Evolutionary conservation across 2,329 filamentous ascomycete species (phyloP), one percentile per base, ranked within the genome.

Genomic region (Ceratocystiopsis brevicomis): DNA sequence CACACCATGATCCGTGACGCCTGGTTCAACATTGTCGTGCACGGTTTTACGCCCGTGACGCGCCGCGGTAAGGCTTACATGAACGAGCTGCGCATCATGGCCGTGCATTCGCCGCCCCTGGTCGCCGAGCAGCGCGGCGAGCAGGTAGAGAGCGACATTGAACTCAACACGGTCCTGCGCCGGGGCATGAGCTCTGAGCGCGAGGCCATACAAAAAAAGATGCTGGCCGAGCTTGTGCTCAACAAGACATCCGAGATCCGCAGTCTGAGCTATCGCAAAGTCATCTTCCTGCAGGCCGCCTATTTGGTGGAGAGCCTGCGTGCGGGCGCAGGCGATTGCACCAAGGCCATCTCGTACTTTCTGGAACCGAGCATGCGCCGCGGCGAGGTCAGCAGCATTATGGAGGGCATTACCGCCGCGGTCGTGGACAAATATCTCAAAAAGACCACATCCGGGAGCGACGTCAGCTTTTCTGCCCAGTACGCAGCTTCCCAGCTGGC

Each of bases 11-110:
- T 90, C 51, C 78, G 88, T 42, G 87, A 98, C 65, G 84, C 85
- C 6, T 99, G 90, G 90, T 96, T 95, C 63, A 99, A 98, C 54
- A 85, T 96, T 48, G 83, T 87, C 18, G 81, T 94, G 1, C 90
- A 98, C 57, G 90, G 87, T 5, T 93, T 96, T 56, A 79, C 78
- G 11, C 68, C 80, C 12, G 71, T 72, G 15, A 88, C 85, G 0
- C 71, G 78, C 15, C 73, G 81, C 44, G 82, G 79, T 16, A 79
- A 78, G 56, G 73, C 74, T 50, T 76, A 92, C 53, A 61, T 77
- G 41, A 71, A 79, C 45, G 86, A 95, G 55, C 68, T 99, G 17
- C 76, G 82, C 19, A 68, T 83, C 34, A 78, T 99, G 56, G 88
- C 92, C 2, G 75, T 85, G 42, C 78, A 94, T 59, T 94, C 87